Conservation (phyloP, 1,284 basidiomycete species). For the Mycosarcoma maydis region DNA sequence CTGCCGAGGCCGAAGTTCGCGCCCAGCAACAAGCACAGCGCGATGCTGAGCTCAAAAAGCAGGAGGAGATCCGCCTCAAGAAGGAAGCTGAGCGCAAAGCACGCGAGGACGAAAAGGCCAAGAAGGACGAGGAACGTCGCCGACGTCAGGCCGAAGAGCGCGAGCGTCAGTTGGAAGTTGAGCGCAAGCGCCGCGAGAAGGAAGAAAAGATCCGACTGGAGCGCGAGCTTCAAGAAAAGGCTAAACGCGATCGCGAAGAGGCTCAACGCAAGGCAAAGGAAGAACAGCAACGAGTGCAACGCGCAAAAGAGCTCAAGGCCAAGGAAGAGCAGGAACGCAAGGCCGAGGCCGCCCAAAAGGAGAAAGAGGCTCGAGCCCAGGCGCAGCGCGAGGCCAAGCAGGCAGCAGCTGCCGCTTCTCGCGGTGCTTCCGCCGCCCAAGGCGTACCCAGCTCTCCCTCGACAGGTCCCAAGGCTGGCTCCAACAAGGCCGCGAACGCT, state of each 20-base stretch:
- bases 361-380: slow-evolving; percentile 60
- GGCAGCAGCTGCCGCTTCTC: slow-evolving; percentile 35
- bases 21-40: slow-evolving; percentile 75
- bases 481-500: slow-evolving; percentile 14
- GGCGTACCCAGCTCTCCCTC: slow-evolving; percentile 24
- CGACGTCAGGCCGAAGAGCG: slow-evolving; percentile 71
- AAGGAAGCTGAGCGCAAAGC: slow-evolving; percentile 70
- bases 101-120: slow-evolving; percentile 69
- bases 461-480: slow-evolving; percentile 13
- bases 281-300: slow-evolving; percentile 71
- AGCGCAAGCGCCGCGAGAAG: slow-evolving; percentile 76
- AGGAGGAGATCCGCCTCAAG: slow-evolving; percentile 78
- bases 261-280: slow-evolving; percentile 64
- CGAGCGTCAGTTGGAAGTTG: slow-evolving; percentile 69
- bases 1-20: slow-evolving; percentile 71
- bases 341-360: slow-evolving; percentile 37
- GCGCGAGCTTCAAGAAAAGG: slow-evolving; percentile 53
- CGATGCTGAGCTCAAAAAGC: slow-evolving; percentile 66
- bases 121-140: slow-evolving; percentile 71
- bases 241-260: slow-evolving; percentile 69
- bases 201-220: slow-evolving; percentile 75
- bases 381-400: slow-evolving; percentile 70
- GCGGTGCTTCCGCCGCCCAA: slow-evolving; percentile 7
- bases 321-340: slow-evolving; percentile 46
- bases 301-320: slow-evolving; percentile 51